Evolutionary conservation across 169 alveolate genomes (phyloP), one percentile per base, ranked within the genome.

Genomic region (Eimeria tenella): DNA sequence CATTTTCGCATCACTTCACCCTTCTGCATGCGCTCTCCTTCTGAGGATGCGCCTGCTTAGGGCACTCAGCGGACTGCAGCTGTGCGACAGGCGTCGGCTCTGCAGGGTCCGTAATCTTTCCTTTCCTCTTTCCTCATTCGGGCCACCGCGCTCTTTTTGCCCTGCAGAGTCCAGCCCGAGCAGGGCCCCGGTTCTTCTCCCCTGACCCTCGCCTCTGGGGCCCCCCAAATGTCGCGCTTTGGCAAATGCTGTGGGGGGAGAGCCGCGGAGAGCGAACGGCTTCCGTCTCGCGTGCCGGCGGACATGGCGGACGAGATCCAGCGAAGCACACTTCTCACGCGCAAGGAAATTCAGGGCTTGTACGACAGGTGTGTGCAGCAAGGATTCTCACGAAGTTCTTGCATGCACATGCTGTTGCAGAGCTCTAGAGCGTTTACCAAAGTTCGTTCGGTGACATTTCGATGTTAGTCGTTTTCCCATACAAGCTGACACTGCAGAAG

Each of bases 21-120:
- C 2, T 0, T 75, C 53, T 75, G 86, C 86, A 75, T 75, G 86
- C 15, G 89, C 17, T 25, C n/a, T 70, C 31, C 63, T 23, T 21
- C 81, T 84, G 92, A 84, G 92, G 92, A 84, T 84, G 92, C 81
- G 62, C 92, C 92, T 31, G 92, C 92, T 55, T 79, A 49, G 50
- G 81, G 81, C 70, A 60, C 62, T 63, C 42, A n/a, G n/a, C 79
- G 92, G 79, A 23, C 81, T 84, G 92, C 92, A 19, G 81, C 81
- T 84, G 92, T 19, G 92, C 79, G 92, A 63, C 65, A 49, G 92
- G 92, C 92, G 53, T 84, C 81, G 79, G 92, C 63, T 42, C 65
- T 84, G 79, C 92, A 58, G 92, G 53, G 92, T 55, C 92, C 92
- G 65, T 84, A 49, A 79, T 42, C 19, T 62, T 10, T 42, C 63